phyloP scores from a whole-genome alignment of 2,329 filamentous ascomycete genomes.

The Diaporthe destruens region DNA sequence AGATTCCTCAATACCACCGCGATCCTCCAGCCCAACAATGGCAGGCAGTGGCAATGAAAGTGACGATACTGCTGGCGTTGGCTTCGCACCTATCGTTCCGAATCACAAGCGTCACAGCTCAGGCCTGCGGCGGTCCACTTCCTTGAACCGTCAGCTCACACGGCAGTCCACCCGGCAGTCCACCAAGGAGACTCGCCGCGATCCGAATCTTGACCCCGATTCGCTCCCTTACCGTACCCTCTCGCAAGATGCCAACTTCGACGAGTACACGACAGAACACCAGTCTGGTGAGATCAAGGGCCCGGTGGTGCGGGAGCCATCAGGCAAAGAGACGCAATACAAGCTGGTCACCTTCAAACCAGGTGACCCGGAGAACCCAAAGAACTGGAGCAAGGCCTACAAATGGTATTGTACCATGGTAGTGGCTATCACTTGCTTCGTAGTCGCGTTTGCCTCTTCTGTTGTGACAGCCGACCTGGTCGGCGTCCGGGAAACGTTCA shows the following conservation, averaged over 20 bases:
- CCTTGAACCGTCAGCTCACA: conserved; percentile 38
- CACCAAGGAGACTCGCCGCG: conserved; percentile 52
- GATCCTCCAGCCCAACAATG: conserved; percentile 31
- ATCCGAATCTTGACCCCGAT: conserved; percentile 58
- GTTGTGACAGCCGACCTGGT: conserved; percentile 83
- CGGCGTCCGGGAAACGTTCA: conserved; percentile 73
- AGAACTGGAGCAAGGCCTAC: conserved; percentile 83
- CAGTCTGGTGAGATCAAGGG: conserved; percentile 71
- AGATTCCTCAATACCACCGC: background rate
- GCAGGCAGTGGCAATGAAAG: conserved; percentile 29
- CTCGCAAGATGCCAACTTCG: conserved; percentile 69
- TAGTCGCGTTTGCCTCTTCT: conserved; percentile 77
- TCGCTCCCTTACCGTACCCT: conserved; percentile 77
- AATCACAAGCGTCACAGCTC: conserved; percentile 25
- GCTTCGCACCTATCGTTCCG: conserved; percentile 34
- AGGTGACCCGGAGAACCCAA: conserved; percentile 82
- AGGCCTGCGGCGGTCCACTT: conserved; percentile 29
- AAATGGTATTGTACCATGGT: conserved; percentile 92
- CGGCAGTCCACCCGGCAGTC: conserved; percentile 40
- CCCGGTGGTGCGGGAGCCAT: conserved; percentile 46
- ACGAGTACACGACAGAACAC: conserved; percentile 76
- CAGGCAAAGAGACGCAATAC: conserved; percentile 52
- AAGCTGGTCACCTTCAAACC: conserved; percentile 75
- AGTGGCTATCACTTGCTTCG: conserved; percentile 81
- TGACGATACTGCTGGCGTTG: conserved; percentile 8